These are phyloP conservation scores for Neckera pumila DNA, from an alignment of 225 moss, liverwort and hornwort genomes.

Conservation along the genomic window DNA sequence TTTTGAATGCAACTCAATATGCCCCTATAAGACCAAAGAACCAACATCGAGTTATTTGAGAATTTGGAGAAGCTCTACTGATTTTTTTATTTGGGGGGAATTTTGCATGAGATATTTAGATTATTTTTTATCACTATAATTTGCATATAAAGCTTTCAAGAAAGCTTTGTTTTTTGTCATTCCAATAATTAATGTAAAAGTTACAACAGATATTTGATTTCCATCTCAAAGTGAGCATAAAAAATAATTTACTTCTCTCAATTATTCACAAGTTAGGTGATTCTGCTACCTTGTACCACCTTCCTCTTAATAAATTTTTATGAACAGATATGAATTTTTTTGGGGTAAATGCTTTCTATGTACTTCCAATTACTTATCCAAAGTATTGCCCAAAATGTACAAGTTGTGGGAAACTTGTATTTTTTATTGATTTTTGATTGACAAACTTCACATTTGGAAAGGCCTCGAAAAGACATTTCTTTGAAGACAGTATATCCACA, in stretches of 20 bases:
- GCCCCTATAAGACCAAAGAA: accelerated
- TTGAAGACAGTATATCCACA: not conserved
- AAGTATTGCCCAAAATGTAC: accelerated
- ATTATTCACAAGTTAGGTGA: too few relatives aligned
- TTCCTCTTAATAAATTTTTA: not conserved
- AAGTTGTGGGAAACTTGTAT: not conserved
- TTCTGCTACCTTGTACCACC: not conserved
- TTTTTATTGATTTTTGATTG: not conserved
- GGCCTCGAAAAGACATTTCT: not conserved
- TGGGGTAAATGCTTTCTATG: not conserved
- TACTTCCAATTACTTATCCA: not conserved
- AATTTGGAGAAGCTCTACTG: accelerated
- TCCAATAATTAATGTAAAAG: not conserved
- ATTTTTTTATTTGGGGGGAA: not conserved
- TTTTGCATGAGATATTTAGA: not conserved
- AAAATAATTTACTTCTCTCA: not conserved
- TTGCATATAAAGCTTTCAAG: not conserved
- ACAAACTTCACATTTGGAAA: not conserved
- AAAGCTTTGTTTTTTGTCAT: not conserved
- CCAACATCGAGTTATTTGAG: not conserved
- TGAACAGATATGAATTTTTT: not conserved
- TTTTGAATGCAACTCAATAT: not conserved
- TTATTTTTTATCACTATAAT: accelerated
- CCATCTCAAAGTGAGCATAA: not conserved
- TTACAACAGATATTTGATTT: not conserved